Conservation (phyloP, 75 land plant genomes). For the Larix kaempferi region DNA sequence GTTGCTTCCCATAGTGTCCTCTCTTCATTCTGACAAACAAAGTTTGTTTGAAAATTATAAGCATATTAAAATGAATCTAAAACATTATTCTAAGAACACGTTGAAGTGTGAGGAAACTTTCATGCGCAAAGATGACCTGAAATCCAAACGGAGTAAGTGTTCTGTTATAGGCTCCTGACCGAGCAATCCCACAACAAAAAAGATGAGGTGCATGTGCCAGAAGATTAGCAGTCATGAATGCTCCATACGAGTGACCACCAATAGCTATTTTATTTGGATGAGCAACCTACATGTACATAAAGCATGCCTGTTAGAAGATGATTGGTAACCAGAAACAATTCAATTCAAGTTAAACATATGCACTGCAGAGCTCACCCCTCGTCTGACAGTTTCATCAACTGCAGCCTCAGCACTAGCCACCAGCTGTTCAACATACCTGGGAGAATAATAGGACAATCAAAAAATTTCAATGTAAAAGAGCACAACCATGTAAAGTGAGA, state of each 20-base stretch:
- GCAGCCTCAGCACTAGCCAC: slow-evolving; percentile 99
- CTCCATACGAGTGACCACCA: slow-evolving; percentile 99
- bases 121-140: slow-evolving; percentile 53
- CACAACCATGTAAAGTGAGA: too few relatives aligned
- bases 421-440: slow-evolving; percentile 92
- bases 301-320: neutral
- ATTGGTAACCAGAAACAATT: neutral
- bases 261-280: slow-evolving; percentile 90
- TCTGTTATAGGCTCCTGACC: slow-evolving; percentile 96
- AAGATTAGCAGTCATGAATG: slow-evolving; percentile 98
- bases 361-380: slow-evolving; percentile 66
- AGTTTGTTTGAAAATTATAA: neutral
- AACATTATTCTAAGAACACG: slow-evolving; percentile 4
- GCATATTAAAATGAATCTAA: neutral
- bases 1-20: slow-evolving; percentile 97
- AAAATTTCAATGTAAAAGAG: neutral
- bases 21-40: slow-evolving; percentile 71
- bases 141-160: slow-evolving; percentile 98
- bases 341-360: neutral
- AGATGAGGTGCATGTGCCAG: slow-evolving; percentile 95
- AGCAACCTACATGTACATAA: slow-evolving; percentile 59
- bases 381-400: slow-evolving; percentile 79
- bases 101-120: neutral
- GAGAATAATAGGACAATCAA: slow-evolving; percentile 11
- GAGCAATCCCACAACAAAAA: slow-evolving; percentile 91